phyloP scores from a whole-genome alignment of 1,284 basidiomycete genomes.

The Ustilago hordei region DNA sequence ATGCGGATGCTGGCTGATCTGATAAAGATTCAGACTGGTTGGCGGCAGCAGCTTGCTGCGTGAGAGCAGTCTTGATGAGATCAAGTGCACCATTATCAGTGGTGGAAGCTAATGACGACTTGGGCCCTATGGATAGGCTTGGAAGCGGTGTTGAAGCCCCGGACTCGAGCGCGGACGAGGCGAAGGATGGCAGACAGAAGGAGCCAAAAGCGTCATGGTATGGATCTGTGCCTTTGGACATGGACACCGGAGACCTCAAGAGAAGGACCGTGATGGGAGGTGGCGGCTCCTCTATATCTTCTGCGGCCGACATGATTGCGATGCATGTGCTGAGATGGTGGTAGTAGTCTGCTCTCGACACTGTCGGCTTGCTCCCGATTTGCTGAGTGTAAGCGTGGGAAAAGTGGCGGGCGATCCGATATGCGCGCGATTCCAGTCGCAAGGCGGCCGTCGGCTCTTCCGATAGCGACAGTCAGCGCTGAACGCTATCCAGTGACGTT shows the following conservation, averaged over 20 bases:
- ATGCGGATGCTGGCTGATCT: conserved; percentile 12
- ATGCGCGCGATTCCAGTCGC: neutral
- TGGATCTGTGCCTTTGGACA: conserved; percentile 65
- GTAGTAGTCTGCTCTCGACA: neutral
- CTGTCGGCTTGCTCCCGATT: neutral
- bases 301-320: conserved; percentile 27
- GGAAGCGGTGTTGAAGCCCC: conserved; percentile 62
- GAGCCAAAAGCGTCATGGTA: conserved; percentile 68
- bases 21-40: conserved; percentile 8
- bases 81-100: conserved; percentile 32
- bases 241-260: conserved; percentile 62
- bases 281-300: conserved; percentile 46
- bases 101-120: conserved; percentile 22
- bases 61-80: conserved; percentile 34
- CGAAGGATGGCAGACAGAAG: conserved; percentile 66
- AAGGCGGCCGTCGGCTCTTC: neutral
- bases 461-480: neutral
- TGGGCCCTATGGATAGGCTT: conserved; percentile 16
- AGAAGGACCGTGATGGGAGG: conserved; percentile 58
- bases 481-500: no score
- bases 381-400: neutral
- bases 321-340: neutral
- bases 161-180: conserved; percentile 63
- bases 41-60: conserved; percentile 24
- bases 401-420: neutral